Evolutionary conservation across 495 filamentous ascomycete species (phyloP), one percentile per base, ranked within the genome.

Genomic region (Penicillium riverlandense): DNA sequence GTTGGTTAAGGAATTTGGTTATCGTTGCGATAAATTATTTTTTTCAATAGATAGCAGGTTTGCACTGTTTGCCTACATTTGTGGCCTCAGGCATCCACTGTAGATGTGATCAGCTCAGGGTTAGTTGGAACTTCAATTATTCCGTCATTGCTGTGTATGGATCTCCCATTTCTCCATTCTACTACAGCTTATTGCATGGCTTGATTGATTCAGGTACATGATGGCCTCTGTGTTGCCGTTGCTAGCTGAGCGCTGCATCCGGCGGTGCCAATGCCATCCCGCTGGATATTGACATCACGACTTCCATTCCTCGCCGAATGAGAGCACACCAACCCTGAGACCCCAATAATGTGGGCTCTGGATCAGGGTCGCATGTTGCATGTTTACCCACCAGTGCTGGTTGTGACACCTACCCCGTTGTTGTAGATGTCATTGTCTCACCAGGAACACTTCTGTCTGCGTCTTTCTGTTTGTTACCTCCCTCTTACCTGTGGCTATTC

Each of bases 11-110:
- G 22, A 34, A 40, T 54, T 38, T 45, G 53, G 52, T 47, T 45
- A 48, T 50, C 42, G 36, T 47, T 41, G 47, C 49, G 59, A 62
- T 62, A 62, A 57, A 59, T 54, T 57, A 58, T 58, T 59, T 61
- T 61, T 66, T 62, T 61, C 54, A 47, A 41, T 41, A 44, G 56
- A 48, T 47, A 54, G 42, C 43, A 31, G 49, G 53, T 68, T 66
- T 70, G 58, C 53, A 51, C 40, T 66, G 62, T 67, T 70, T 70
- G 64, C 8, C 38, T 43, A 14, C 8, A 32, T 5, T 44, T 55
- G 11, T 12, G 11, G 52, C 48, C 52, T 54, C 30, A 51, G 52
- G 54, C 43, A 43, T 44, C n/a, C 27, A 39, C 22, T 4, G 22
- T 6, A 22, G 22, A 22, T 22, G 4, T 22, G 22, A 3, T 22